Evolutionary conservation across 306 rosid genomes (phyloP).

Genomic region (Gastrolobium villosum): DNA sequence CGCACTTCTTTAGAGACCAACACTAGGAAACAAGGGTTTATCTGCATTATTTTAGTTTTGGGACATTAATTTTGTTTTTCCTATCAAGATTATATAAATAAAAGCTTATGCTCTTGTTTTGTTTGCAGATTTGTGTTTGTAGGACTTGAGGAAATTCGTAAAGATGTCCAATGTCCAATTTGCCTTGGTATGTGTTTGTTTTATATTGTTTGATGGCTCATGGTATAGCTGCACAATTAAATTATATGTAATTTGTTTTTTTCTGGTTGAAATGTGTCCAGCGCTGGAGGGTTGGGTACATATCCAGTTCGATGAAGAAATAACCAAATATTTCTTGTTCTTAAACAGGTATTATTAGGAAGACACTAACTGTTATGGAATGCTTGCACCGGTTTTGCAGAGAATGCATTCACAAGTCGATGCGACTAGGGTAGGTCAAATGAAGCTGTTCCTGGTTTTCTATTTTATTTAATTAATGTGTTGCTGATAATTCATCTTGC

Average conservation of each 20-base stretch:
- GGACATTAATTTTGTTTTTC: too few relatives aligned
- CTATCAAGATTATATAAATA: too few relatives aligned
- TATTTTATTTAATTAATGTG: slow-evolving; percentile 27
- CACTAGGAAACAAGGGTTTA: too few relatives aligned
- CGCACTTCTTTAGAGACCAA: too few relatives aligned
- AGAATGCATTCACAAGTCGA: slow-evolving; percentile 98
- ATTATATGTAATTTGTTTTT: background rate
- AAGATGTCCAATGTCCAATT: slow-evolving; percentile 87
- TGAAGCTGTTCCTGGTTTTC: slow-evolving; percentile 33
- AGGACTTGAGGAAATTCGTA: too few relatives aligned
- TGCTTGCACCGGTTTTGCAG: slow-evolving; percentile 97
- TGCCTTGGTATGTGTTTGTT: slow-evolving; percentile 72
- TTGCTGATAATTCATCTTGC: slow-evolving; percentile 26
- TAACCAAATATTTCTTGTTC: slow-evolving; percentile 32
- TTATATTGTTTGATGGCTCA: slow-evolving; percentile 14
- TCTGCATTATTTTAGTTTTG: too few relatives aligned
- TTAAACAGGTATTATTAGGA: slow-evolving; percentile 83
- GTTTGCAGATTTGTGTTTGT: too few relatives aligned
- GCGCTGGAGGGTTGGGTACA: background rate
- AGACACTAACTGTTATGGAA: slow-evolving; percentile 97
- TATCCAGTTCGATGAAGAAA: slow-evolving; percentile 9
- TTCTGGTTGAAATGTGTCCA: background rate
- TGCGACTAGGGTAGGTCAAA: slow-evolving; percentile 84
- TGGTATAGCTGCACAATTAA: background rate
- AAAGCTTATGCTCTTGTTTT: too few relatives aligned